phyloP scores from a whole-genome alignment of 1,284 basidiomycete genomes.

The Ustilago crameri region DNA sequence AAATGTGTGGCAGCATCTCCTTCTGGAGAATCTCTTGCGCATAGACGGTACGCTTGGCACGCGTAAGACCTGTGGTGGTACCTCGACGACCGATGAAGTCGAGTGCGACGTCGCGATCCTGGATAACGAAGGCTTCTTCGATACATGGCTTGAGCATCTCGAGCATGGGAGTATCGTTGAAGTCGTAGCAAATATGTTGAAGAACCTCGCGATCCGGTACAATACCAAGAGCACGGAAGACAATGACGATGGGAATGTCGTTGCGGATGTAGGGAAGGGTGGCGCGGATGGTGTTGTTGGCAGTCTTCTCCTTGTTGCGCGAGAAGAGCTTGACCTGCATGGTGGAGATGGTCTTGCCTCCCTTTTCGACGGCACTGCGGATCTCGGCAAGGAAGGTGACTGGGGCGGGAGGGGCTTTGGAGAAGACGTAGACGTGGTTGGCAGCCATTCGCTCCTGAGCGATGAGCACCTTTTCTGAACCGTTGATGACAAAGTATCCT shows the following conservation, averaged over 20 bases:
- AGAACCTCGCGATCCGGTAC: slow-evolving; percentile 97
- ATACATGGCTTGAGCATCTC: slow-evolving; percentile 99
- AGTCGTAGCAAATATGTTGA: slow-evolving; percentile 98
- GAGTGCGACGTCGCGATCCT: slow-evolving; percentile 88
- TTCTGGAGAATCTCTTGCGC: slow-evolving; percentile 98
- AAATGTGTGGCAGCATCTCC: slow-evolving; percentile 97
- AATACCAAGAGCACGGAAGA: slow-evolving; percentile 96
- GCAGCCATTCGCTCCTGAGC: slow-evolving; percentile 99
- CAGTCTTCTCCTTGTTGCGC: slow-evolving; percentile 84
- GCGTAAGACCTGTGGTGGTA: slow-evolving; percentile 90
- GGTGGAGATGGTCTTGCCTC: slow-evolving; percentile 97
- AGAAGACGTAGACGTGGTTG: slow-evolving; percentile 99
- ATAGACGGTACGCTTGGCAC: slow-evolving; percentile 91
- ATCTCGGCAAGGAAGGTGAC: slow-evolving; percentile 97
- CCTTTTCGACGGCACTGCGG: slow-evolving; percentile 96
- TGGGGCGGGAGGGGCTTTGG: slow-evolving; percentile 94
- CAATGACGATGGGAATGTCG: slow-evolving; percentile 98
- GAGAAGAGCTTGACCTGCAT: slow-evolving; percentile 99
- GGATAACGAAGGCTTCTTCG: slow-evolving; percentile 97
- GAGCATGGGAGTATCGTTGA: slow-evolving; percentile 92
- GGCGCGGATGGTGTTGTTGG: slow-evolving; percentile 90
- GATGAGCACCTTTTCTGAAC: slow-evolving; percentile 98
- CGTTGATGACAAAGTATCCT: slow-evolving; percentile 99
- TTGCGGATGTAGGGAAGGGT: slow-evolving; percentile 98
- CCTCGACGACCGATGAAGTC: slow-evolving; percentile 99